phyloP scores from a whole-genome alignment of 2,329 filamentous ascomycete genomes.

The Apiospora kogelbergensis region DNA sequence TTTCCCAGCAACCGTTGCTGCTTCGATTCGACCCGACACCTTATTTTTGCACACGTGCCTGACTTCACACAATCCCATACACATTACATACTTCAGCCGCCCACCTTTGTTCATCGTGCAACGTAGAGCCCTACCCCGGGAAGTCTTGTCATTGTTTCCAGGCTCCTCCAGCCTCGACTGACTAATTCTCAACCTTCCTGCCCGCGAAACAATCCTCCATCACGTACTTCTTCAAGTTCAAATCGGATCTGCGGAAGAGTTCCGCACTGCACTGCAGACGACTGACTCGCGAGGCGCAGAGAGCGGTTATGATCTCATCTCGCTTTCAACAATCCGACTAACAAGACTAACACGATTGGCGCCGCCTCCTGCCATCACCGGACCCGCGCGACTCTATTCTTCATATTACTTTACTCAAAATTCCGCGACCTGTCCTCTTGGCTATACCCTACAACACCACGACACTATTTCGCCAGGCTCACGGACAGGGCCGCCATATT shows the following conservation, averaged over 20 bases:
- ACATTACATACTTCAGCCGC: not conserved
- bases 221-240: not conserved
- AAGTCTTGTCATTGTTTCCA: not conserved
- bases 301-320: not conserved
- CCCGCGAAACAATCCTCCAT: not conserved
- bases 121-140: not conserved
- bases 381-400: not conserved
- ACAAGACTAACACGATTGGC: not conserved
- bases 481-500: not conserved
- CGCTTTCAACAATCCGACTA: not conserved
- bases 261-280: constrained; percentile 1
- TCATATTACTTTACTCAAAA: not conserved
- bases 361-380: not conserved
- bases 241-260: not conserved
- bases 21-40: not conserved
- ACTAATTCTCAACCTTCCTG: not conserved
- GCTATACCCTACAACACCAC: not conserved
- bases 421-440: not conserved
- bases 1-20: not conserved
- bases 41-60: constrained; percentile 3
- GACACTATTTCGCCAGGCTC: not conserved
- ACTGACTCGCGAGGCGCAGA: not conserved
- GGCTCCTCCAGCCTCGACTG: not conserved
- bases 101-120: not conserved
- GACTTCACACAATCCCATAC: not conserved